These are phyloP conservation scores for Zopfia rhizophila DNA, from an alignment of 2,329 filamentous ascomycete genomes.

Conservation along the genomic window DNA sequence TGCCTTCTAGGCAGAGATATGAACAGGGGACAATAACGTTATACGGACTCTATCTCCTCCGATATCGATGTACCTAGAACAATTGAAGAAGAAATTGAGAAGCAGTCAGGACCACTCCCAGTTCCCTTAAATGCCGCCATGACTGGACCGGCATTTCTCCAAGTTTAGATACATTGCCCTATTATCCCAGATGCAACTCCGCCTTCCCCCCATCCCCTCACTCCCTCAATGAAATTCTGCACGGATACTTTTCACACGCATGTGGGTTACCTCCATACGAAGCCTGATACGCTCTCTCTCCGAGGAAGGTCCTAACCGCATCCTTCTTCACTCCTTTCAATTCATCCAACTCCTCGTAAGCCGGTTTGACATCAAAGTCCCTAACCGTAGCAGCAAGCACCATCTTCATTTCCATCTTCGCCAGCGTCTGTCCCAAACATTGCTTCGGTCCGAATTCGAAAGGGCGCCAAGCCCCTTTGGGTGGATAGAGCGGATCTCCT, in stretches of 20 bases:
- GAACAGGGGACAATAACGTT: too few species aligned
- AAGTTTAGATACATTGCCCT: too few species aligned
- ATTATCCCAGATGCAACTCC: too few species aligned
- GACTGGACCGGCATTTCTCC: too few species aligned
- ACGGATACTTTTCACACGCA: conserved; percentile 45
- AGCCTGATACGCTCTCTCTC: conserved; percentile 14
- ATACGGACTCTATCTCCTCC: too few species aligned
- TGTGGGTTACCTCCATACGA: conserved; percentile 28
- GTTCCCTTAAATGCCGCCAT: too few species aligned
- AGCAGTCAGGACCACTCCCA: too few species aligned
- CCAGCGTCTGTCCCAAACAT: conserved; percentile 51
- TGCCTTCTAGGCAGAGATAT: too few species aligned
- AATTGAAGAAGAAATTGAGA: too few species aligned
- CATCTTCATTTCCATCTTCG: conserved; percentile 48
- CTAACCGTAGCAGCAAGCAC: conserved; percentile 27
- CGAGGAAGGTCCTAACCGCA: conserved; percentile 1
- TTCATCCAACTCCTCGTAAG: conserved; percentile 21
- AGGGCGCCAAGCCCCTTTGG: conserved; percentile 40
- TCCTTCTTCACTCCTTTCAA: conserved; percentile 3
- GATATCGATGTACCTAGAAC: too few species aligned
- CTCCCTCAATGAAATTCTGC: too few species aligned
- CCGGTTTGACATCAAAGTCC: conserved; percentile 30
- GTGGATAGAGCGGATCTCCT: conserved; percentile 16
- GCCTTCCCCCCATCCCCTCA: too few species aligned
- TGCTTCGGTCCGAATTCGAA: conserved; percentile 52